phyloP scores from a whole-genome alignment of 1,139 yeast species.

The Schwanniomyces etchellsii region DNA sequence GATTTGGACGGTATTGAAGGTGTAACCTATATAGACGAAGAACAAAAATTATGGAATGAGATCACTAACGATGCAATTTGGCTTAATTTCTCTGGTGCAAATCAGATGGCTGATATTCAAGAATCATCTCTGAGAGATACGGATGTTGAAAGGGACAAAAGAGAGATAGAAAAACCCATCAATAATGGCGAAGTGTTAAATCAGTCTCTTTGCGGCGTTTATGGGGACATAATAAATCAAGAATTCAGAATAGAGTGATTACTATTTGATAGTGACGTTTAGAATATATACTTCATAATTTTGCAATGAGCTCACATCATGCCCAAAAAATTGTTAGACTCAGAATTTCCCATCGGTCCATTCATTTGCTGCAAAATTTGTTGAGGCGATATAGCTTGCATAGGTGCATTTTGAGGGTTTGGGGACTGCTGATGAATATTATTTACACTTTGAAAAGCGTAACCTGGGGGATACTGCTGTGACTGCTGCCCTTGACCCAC shows the following conservation, averaged over 20 bases:
- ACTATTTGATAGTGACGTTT: too few species aligned
- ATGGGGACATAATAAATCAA: background rate
- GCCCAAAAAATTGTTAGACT: background rate
- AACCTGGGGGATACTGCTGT: conserved; percentile 1
- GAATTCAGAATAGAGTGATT: background rate
- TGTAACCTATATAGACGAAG: conserved; percentile 40
- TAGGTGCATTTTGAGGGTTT: conserved; percentile 6
- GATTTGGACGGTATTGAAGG: conserved; percentile 43
- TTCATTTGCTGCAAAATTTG: conserved; percentile 31
- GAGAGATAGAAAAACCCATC: too few species aligned
- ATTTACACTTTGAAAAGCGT: conserved; percentile 1
- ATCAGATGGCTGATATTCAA: background rate
- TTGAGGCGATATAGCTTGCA: conserved; percentile 31
- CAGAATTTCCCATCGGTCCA: conserved; percentile 9
- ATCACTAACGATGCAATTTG: conserved; percentile 72
- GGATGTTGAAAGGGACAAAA: too few species aligned
- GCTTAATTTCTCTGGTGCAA: conserved; percentile 26
- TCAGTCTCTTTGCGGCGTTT: too few species aligned
- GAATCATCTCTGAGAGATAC: too few species aligned
- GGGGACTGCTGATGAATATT: conserved; percentile 6
- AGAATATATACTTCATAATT: too few species aligned
- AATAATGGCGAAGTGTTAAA: too few species aligned
- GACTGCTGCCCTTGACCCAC: too few species aligned
- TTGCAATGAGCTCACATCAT: background rate
- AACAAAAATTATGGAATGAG: conserved; percentile 68